Base-by-base conservation (phyloP, 1,284 basidiomycete species). In the Polyporus tsugae region DNA sequence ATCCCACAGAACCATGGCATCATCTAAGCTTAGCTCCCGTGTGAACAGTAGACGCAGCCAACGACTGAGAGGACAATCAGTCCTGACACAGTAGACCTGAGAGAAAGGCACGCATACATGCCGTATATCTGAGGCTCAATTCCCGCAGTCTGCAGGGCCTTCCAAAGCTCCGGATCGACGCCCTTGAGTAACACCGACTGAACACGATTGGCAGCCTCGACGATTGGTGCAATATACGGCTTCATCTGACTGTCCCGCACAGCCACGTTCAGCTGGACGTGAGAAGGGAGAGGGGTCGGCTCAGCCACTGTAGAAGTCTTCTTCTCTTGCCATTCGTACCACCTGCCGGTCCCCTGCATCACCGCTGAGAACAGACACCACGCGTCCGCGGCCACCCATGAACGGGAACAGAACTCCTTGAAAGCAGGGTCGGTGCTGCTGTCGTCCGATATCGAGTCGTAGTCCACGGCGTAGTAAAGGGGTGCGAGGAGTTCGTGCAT, bases 401-500 rank as follows among this genome's bases (percentile, higher is more conserved):
- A 80, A 71, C 88, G 78, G 67, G 91, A 86, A 74, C 92, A 93
- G 22, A 92, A 77, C 72, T 93, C 91, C 52, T 78, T 76, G 58
- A 91, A 78, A 15, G 82, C 75, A 6, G 67, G 17, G 19, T 70
- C 71, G 35, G 77, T 65, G 60, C 84, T 81, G 19, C 62, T 66
- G 11, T 79, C 75, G n/a, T 83, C 81, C 4, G 80, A 71, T 19
- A 94, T 78, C 1, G 95, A 92, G 80, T 98, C 96, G 73, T 87
- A 91, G 77, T 97, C 93, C 64, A 95, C 84, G 1, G 91, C 91
- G 76, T 92, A 89, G 73, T 94, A 92, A 39, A 97, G 79, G 0
- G 94, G 92, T 0, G 95, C 96, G 7, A 97, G 86, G 5, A 98
- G 83, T 78, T 98, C 96, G 78, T 98, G 96, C 96, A 98, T 98